Conservation (phyloP, 2,329 filamentous ascomycete species). For the Pseudogymnoascus sp. region DNA sequence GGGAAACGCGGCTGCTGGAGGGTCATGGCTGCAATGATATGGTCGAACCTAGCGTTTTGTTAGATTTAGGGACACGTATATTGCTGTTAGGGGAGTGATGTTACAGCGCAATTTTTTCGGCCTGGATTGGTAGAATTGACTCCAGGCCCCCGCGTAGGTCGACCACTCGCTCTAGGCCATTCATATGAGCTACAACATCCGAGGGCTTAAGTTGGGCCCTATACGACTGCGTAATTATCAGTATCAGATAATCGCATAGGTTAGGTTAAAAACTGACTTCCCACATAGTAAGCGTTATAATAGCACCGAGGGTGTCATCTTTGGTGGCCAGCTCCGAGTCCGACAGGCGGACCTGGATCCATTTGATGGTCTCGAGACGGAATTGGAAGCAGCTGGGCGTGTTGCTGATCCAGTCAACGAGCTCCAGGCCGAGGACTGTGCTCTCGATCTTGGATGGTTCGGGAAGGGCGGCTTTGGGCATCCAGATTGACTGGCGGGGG, state of each 20-base stretch:
- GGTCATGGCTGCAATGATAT: slow-evolving; percentile 15
- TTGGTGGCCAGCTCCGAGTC: slow-evolving; percentile 9
- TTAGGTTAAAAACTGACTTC: slow-evolving; percentile 13
- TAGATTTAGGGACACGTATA: not conserved
- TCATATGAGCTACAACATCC: slow-evolving; percentile 15
- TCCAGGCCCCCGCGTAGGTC: slow-evolving; percentile 12
- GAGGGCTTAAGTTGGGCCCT: slow-evolving; percentile 11
- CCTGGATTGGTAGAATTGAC: slow-evolving; percentile 10
- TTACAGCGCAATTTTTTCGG: slow-evolving; percentile 14
- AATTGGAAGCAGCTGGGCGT: slow-evolving; percentile 15
- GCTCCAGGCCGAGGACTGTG: slow-evolving; percentile 10
- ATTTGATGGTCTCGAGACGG: slow-evolving; percentile 14
- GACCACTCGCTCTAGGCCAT: slow-evolving; percentile 14
- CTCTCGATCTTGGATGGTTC: slow-evolving; percentile 12
- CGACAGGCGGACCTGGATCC: slow-evolving; percentile 12
- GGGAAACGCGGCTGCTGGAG: slow-evolving; percentile 13
- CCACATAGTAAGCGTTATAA: slow-evolving; percentile 18
- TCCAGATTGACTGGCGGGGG: slow-evolving; percentile 15
- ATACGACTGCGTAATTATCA: slow-evolving; percentile 10
- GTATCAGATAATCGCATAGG: not conserved
- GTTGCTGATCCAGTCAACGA: slow-evolving; percentile 14
- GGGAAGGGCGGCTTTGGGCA: slow-evolving; percentile 13
- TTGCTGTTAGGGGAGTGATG: not conserved
- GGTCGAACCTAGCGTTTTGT: slow-evolving; percentile 11
- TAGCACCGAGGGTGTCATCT: slow-evolving; percentile 13